Evolutionary conservation across 2,329 filamentous ascomycete genomes (phyloP), one percentile per base, ranked within the genome.

Genomic region (Dactylellina parvicollis): DNA sequence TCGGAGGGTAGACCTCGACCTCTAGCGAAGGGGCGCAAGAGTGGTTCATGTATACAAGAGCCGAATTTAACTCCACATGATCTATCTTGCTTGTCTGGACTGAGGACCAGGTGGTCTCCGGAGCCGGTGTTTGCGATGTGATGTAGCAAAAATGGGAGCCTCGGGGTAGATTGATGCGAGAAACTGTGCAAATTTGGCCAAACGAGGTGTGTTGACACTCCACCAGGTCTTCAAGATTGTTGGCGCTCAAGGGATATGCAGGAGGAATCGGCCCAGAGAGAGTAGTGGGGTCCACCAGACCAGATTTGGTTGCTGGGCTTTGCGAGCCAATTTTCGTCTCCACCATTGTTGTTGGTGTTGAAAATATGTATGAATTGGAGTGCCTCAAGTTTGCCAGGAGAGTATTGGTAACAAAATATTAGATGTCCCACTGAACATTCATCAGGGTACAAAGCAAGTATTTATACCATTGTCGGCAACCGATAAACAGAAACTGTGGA

Each of bases 41-140:
- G 80, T 90, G 88, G 80, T 90, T 89, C 76, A 89, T 87, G 80
- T 89, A 90, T 50, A 89, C 79, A 78, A 89, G 79, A 77, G 89
- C 87, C 77, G 85, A 88, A 81, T 89, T 89, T 44, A 90, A 81
- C 77, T 86, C 84, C 76, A 89, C 80, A 79, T 90, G 88, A 70
- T 80, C 81, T 76, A 85, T 79, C 57, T 81, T 81, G 71, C 83
- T 85, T 69, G 84, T 85, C 80, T 89, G 88, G 32, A 89, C 87
- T 1, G 87, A 89, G 22, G 87, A 86, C 77, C 89, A 89, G 12
- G 86, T 88, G 73, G 84, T 82, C 2, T 82, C 79, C 54, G 85
- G 40, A 7, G 42, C 30, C 4, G 55, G 55, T n/a, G n/a, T 36
- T 16, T 34, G 44, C 4, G 38, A 32, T 16, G 32, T 34, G 16